These are phyloP conservation scores for Scenedesmus sp. DNA, from an alignment of 163 green algal species.

Conservation along the genomic window DNA sequence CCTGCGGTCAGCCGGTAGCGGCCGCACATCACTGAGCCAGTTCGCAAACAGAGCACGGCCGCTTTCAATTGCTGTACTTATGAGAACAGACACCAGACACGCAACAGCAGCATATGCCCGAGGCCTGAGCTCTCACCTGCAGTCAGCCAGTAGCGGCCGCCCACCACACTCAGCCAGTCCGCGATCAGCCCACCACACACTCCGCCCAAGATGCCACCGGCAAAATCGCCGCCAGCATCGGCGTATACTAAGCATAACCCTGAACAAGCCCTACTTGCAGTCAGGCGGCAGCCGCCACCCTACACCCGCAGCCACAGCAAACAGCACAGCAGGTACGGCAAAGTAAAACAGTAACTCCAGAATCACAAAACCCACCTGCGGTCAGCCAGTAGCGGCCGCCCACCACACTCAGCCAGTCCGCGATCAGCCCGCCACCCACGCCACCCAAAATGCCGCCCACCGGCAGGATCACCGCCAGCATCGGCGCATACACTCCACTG, in stretches of 20 bases:
- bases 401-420: slow-evolving; percentile 76
- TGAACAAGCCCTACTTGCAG: slow-evolving; percentile 53
- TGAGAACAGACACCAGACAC: too few relatives aligned
- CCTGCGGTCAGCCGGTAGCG: too few relatives aligned
- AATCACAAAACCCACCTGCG: slow-evolving; percentile 48
- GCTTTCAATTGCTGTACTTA: too few relatives aligned
- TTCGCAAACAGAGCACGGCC: too few relatives aligned
- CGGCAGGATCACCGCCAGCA: slow-evolving; percentile 88
- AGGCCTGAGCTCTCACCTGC: slow-evolving; percentile 44
- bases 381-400: slow-evolving; percentile 81
- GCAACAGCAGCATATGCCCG: too few relatives aligned
- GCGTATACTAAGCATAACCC: slow-evolving; percentile 70
- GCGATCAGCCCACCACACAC: slow-evolving; percentile 80
- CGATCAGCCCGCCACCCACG: slow-evolving; percentile 82
- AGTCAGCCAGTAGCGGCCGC: slow-evolving; percentile 77
- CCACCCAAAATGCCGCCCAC: slow-evolving; percentile 90
- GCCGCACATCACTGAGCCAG: too few relatives aligned
- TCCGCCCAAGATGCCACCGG: slow-evolving; percentile 89
- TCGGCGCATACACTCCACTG: slow-evolving; percentile 81
- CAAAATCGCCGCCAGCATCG: slow-evolving; percentile 83
- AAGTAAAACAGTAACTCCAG: too few relatives aligned
- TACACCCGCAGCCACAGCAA: slow-evolving; percentile 77
- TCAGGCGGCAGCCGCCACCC: slow-evolving; percentile 76
- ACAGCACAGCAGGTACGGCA: slow-evolving; percentile 63
- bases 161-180: slow-evolving; percentile 75